Percentiles rank a stretch among this genome's conserved stretches.
Evolutionary conservation across 2,329 filamentous ascomycete species (phyloP).

Genomic region (Dactylellina haptotyla): DNA sequence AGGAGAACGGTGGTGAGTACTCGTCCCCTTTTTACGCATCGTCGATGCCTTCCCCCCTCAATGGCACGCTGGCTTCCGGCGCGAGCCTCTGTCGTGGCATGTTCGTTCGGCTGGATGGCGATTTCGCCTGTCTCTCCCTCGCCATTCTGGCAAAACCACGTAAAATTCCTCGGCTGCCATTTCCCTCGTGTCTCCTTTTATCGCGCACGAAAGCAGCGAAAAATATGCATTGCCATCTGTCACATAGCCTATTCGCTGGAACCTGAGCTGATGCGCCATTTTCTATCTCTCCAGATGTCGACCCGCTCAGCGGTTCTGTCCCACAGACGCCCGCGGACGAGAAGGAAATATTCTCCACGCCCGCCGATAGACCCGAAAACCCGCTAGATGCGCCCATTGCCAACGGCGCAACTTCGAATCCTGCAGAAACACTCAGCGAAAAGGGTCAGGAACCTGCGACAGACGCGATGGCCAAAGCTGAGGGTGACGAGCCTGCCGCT

Average conservation of each 20-base stretch:
- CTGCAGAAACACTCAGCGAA: constrained; percentile 22
- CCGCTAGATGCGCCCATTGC: constrained; percentile 37
- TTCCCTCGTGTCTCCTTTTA: constrained; percentile 3
- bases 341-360: constrained; percentile 39
- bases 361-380: constrained; percentile 50
- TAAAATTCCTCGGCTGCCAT: constrained; percentile 27
- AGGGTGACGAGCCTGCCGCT: constrained; percentile 42
- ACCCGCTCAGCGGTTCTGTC: constrained; percentile 35
- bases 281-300: constrained; percentile 27
- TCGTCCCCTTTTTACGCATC: not conserved
- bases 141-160: constrained; percentile 14
- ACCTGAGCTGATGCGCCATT: constrained; percentile 46
- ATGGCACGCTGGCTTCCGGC: not conserved
- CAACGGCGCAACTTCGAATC: constrained; percentile 39
- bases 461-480: constrained; percentile 44
- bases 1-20: constrained; percentile 49
- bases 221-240: constrained; percentile 54
- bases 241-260: constrained; percentile 33
- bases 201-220: constrained; percentile 20
- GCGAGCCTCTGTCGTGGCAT: constrained; percentile 6
- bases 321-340: constrained; percentile 42
- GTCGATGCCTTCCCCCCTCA: not conserved
- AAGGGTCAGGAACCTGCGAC: constrained; percentile 17
- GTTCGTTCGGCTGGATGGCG: not conserved
- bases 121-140: not conserved